phyloP scores from a whole-genome alignment of 805 yeast genomes.

The Diddensiella caesifluorescens region DNA sequence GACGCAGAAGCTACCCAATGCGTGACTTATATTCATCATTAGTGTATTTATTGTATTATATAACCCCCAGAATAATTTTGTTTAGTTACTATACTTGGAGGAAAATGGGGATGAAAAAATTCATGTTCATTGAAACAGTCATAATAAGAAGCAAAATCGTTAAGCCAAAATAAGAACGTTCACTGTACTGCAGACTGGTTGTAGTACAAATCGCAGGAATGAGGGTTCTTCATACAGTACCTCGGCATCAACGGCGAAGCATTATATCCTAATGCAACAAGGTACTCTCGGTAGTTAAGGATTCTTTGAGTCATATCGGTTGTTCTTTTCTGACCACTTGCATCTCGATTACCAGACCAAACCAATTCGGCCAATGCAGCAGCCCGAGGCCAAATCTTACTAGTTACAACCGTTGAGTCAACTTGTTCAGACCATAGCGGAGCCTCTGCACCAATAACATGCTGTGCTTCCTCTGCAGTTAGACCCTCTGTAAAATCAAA shows the following conservation, averaged over 20 bases:
- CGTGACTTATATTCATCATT: too few relatives aligned
- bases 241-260: slow-evolving; percentile 37
- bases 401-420: slow-evolving; percentile 32
- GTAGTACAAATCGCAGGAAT: slow-evolving; percentile 34
- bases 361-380: slow-evolving; percentile 39
- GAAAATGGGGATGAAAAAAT: too few relatives aligned
- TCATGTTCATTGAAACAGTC: too few relatives aligned
- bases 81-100: too few relatives aligned
- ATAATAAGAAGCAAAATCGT: too few relatives aligned
- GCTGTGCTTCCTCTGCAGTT: slow-evolving; percentile 30
- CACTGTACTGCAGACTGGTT: slow-evolving; percentile 12
- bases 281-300: slow-evolving; percentile 37
- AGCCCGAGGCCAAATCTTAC: slow-evolving; percentile 38
- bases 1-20: too few relatives aligned
- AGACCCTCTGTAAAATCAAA: slow-evolving; percentile 34
- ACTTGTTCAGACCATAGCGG: slow-evolving; percentile 40
- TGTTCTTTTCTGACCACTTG: slow-evolving; percentile 31
- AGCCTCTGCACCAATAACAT: slow-evolving; percentile 38
- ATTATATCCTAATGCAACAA: slow-evolving; percentile 34
- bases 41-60: too few relatives aligned
- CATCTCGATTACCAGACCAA: slow-evolving; percentile 39
- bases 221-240: slow-evolving; percentile 36
- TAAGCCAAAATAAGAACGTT: too few relatives aligned
- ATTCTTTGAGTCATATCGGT: slow-evolving; percentile 34
- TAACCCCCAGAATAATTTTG: too few relatives aligned